A percentile compares a stretch with the other conserved stretches of the same genome.
Evolutionary conservation across 2,329 filamentous ascomycete genomes (phyloP).

Genomic region (Pseudocercospora fuligena): DNA sequence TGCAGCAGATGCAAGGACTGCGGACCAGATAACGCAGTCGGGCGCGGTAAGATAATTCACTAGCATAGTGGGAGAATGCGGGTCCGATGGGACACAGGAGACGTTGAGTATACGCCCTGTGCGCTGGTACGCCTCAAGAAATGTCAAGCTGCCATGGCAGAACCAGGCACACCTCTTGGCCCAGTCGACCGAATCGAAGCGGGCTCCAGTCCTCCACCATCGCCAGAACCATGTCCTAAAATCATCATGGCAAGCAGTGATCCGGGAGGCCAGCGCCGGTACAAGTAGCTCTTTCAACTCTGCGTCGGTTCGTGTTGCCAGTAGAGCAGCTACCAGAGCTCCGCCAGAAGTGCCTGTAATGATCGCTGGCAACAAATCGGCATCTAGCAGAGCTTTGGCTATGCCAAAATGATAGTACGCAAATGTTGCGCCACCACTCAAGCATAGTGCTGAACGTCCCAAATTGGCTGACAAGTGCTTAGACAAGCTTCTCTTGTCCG

Average conservation of each 20-base stretch:
- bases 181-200: constrained; percentile 95
- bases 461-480: constrained; percentile 90
- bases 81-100: constrained; percentile 92
- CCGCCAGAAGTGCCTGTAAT: constrained; percentile 97
- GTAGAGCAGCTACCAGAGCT: constrained; percentile 82
- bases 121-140: constrained; percentile 89
- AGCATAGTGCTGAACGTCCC: constrained; percentile 86
- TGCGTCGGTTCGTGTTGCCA: constrained; percentile 88
- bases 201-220: constrained; percentile 91
- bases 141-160: constrained; percentile 87
- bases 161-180: constrained; percentile 86
- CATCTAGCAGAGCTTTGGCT: constrained; percentile 84
- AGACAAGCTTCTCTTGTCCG: constrained; percentile 81
- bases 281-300: constrained; percentile 85
- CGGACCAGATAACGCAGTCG: constrained; percentile 98
- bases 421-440: constrained; percentile 92
- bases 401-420: constrained; percentile 98
- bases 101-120: constrained; percentile 96
- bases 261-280: constrained; percentile 81
- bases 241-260: constrained; percentile 82
- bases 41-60: constrained; percentile 95
- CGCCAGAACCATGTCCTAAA: constrained; percentile 76
- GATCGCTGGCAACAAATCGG: constrained; percentile 83
- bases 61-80: constrained; percentile 87
- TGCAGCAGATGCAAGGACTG: constrained; percentile 90